These are phyloP conservation scores for Penicillium sp. DNA, from an alignment of 2,329 filamentous ascomycete genomes.

Conservation along the genomic window DNA sequence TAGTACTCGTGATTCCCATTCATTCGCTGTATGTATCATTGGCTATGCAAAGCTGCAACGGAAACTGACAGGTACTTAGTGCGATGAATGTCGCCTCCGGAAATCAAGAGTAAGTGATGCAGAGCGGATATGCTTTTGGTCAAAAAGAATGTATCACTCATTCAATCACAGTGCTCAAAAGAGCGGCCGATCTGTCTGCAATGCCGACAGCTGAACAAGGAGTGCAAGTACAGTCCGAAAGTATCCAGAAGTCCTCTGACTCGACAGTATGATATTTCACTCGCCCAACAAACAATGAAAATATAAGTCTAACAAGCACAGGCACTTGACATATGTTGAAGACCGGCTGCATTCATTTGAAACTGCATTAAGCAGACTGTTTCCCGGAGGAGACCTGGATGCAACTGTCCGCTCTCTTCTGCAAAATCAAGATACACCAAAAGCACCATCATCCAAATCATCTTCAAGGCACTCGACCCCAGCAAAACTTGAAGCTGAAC, in stretches of 20 bases:
- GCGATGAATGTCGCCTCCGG: constrained; percentile 42
- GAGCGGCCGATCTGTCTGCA: constrained; percentile 41
- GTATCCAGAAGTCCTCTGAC: constrained; percentile 44
- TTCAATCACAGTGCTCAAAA: constrained; percentile 39
- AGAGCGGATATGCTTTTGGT: neutral
- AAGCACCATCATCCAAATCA: constrained; percentile 35
- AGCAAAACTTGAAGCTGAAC: constrained; percentile 34
- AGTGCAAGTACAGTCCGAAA: constrained; percentile 46
- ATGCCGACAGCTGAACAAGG: constrained; percentile 41
- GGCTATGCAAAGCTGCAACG: neutral
- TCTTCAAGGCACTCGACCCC: constrained; percentile 42
- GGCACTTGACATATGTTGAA: constrained; percentile 43
- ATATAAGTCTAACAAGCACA: constrained; percentile 19
- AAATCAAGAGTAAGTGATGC: constrained; percentile 37
- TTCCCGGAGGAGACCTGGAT: constrained; percentile 42
- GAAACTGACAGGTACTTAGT: constrained; percentile 25
- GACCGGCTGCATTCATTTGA: constrained; percentile 42
- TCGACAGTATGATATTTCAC: constrained; percentile 35
- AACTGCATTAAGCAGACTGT: constrained; percentile 38
- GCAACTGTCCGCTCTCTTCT: constrained; percentile 39
- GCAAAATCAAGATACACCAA: constrained; percentile 36
- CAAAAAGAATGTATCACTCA: constrained; percentile 2
- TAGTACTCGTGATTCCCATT: constrained; percentile 43
- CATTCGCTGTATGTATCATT: constrained; percentile 39
- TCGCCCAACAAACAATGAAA: constrained; percentile 8